Base-by-base conservation (phyloP, 2,329 filamentous ascomycete species). In the Proliferodiscus dingleyae region DNA sequence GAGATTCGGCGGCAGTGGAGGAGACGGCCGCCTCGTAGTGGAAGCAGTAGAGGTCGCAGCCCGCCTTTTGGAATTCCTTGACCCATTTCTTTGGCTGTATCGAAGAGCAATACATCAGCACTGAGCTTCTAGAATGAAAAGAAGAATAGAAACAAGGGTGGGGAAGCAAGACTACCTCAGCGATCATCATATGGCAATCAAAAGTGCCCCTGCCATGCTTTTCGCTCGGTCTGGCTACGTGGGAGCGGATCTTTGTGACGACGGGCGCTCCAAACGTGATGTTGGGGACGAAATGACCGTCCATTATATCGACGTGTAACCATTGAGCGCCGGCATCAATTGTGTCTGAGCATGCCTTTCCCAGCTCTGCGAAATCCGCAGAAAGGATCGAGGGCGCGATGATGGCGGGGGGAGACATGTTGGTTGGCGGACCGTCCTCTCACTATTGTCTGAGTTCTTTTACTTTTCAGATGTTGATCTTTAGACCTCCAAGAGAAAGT, bases 111-210 rank as follows among this genome's bases (percentile, higher is more conserved):
- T n/a, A n/a, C n/a, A n/a, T 21, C 18, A 18, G 16, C 32, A 23
- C 19, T n/a, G n/a, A n/a, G n/a, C n/a, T n/a, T n/a, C n/a, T n/a
- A n/a, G n/a, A n/a, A n/a, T n/a, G n/a, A n/a, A n/a, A n/a, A n/a
- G n/a, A n/a, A n/a, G n/a, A n/a, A n/a, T n/a, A n/a, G n/a, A n/a
- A n/a, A n/a, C n/a, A n/a, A n/a, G n/a, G 26, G 1, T 16, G 18
- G 11, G 10, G n/a, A 28, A n/a, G 7, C 9, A 24, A 22, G 32
- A 28, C 9, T 75, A 91, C 88, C 85, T 98, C 91, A 61, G 89
- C 83, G 64, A 98, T 95, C 93, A 98, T 98, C 93, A 98, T 97
- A 71, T 98, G 93, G 77, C 93, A 98, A 70, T 98, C 93, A 66
- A 98, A 98, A 11, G 91, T 97, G 51, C 93, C 93, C 59, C 83